Evolutionary conservation across 78 protist species (phyloP).

Genomic region (Isochrysis galbana): DNA sequence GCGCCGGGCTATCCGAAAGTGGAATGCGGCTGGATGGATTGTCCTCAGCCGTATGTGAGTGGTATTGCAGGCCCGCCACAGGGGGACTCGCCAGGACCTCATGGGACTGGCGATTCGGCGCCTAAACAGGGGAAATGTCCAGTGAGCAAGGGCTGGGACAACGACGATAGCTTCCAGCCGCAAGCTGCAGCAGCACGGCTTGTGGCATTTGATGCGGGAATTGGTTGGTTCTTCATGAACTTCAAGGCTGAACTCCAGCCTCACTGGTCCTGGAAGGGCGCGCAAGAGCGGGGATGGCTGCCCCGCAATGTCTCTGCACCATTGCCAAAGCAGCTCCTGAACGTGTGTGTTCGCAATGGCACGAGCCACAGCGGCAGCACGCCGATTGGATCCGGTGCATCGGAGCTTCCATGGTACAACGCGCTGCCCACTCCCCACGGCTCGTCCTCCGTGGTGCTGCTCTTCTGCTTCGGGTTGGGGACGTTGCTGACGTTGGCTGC

Average conservation of each 20-base stretch:
- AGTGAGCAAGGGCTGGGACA: neutral
- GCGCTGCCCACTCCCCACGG: neutral
- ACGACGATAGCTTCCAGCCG: neutral
- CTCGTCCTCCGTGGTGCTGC: neutral
- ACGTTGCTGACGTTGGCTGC: neutral
- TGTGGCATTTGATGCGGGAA: neutral
- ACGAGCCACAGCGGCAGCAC: neutral
- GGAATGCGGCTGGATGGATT: neutral
- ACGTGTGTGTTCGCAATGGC: neutral
- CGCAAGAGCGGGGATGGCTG: constrained; percentile 6
- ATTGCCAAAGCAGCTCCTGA: neutral
- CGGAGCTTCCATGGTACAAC: neutral
- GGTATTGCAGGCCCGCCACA: neutral
- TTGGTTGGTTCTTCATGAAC: neutral
- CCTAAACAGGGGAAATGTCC: neutral
- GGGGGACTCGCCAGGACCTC: neutral
- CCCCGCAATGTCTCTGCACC: neutral
- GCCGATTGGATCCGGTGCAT: neutral
- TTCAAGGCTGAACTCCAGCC: neutral
- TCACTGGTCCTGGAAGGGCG: neutral
- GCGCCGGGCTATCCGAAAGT: neutral
- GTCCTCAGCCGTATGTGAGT: neutral
- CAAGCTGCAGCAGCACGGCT: neutral
- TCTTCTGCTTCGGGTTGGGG: neutral
- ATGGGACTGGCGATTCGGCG: neutral